Evolutionary conservation across 2,329 filamentous ascomycete species (phyloP).

Genomic region (Penicillium capsulatum): DNA sequence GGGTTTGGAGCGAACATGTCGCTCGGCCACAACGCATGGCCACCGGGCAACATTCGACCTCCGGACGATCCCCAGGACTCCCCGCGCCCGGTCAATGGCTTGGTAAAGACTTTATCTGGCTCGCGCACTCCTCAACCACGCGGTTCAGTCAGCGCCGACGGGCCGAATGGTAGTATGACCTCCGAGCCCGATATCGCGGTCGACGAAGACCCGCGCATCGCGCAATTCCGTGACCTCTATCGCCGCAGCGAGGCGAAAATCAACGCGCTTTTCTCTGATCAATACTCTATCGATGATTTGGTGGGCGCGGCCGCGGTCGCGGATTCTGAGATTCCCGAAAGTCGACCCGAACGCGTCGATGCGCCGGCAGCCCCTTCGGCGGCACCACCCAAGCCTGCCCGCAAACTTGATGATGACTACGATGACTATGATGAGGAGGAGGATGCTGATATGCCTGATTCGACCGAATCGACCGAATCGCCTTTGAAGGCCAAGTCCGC

Average conservation of each 20-base stretch:
- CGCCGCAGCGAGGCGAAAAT: conserved; percentile 72
- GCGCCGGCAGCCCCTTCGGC: conserved; percentile 45
- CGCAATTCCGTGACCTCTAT: conserved; percentile 73
- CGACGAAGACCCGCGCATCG: conserved; percentile 65
- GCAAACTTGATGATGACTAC: conserved; percentile 76
- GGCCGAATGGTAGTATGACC: conserved; percentile 47
- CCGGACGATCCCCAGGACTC: conserved; percentile 55
- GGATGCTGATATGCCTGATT: conserved; percentile 54
- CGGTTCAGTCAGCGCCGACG: conserved; percentile 44
- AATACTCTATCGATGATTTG: conserved; percentile 28
- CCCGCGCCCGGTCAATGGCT: conserved; percentile 41
- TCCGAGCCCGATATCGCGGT: conserved; percentile 54
- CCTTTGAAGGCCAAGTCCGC: conserved; percentile 51
- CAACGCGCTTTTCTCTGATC: conserved; percentile 64
- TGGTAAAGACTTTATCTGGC: conserved; percentile 41
- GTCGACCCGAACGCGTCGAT: conserved; percentile 45
- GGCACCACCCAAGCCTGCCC: conserved; percentile 54
- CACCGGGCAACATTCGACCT: conserved; percentile 56
- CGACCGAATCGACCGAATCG: conserved; percentile 39
- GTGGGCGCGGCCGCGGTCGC: conserved; percentile 44
- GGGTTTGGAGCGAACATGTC: conserved; percentile 57
- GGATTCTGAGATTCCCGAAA: conserved; percentile 41
- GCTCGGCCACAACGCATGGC: conserved; percentile 65
- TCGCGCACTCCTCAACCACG: conserved; percentile 44
- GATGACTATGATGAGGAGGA: conserved; percentile 62